A percentile compares a stretch with the other conserved stretches of the same genome.
Evolutionary conservation across 805 yeast genomes (phyloP).

Genomic region (Wickerhamomyces strasburgensis): DNA sequence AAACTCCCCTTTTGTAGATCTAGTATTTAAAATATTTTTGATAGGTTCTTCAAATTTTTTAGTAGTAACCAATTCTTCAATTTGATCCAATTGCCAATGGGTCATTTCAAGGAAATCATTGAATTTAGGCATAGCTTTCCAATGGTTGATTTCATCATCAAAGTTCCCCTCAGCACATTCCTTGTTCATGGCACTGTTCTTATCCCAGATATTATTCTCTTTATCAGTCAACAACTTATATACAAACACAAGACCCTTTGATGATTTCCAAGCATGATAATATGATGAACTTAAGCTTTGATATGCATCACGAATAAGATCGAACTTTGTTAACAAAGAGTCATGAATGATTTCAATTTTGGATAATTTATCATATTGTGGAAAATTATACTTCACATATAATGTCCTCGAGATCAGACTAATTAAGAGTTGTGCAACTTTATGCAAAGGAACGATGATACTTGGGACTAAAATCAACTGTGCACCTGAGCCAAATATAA

Average conservation of each 20-base stretch:
- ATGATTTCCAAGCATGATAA: slow-evolving; percentile 61
- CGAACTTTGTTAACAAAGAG: slow-evolving; percentile 26
- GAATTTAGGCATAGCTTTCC: slow-evolving; percentile 19
- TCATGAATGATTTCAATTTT: slow-evolving; percentile 18
- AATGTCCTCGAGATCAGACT: slow-evolving; percentile 25
- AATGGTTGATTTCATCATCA: slow-evolving; percentile 16
- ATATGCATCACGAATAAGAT: slow-evolving; percentile 29
- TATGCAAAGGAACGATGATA: slow-evolving; percentile 18
- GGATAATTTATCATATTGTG: slow-evolving; percentile 2
- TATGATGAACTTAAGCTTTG: slow-evolving; percentile 46
- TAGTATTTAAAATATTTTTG: slow-evolving; percentile 9
- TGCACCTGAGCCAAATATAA: slow-evolving; percentile 21
- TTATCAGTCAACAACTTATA: slow-evolving; percentile 31
- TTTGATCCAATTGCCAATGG: slow-evolving; percentile 19
- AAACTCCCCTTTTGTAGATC: background rate
- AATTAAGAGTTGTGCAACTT: slow-evolving; percentile 14
- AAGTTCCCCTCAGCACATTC: slow-evolving; percentile 11
- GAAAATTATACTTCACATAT: slow-evolving; percentile 24
- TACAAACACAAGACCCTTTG: slow-evolving; percentile 44
- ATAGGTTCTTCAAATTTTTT: slow-evolving; percentile 17
- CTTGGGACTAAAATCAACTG: slow-evolving; percentile 22
- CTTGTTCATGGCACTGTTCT: slow-evolving; percentile 16
- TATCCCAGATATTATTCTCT: slow-evolving; percentile 27
- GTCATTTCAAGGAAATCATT: slow-evolving; percentile 22
- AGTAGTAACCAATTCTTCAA: slow-evolving; percentile 12